Evolutionary conservation across 257 asterid genomes (phyloP).

Genomic region (Coffea eugenioides): DNA sequence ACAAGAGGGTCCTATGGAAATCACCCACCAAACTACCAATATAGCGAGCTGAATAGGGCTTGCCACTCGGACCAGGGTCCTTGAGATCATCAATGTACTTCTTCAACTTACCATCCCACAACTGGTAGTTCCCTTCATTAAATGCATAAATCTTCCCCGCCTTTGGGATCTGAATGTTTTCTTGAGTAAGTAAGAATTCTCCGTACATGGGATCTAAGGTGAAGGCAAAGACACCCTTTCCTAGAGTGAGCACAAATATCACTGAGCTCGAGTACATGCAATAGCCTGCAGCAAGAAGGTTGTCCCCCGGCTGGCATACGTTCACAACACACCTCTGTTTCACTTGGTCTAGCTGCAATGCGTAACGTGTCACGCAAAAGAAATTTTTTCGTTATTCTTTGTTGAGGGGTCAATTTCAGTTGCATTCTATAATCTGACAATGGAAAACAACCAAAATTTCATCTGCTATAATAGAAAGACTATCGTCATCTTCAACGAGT

Average conservation of each 20-base stretch:
- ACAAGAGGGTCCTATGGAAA: constrained; percentile 71
- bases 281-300: constrained; percentile 91
- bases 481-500: no score
- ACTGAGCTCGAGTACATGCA: constrained; percentile 96
- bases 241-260: constrained; percentile 70
- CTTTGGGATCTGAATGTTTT: constrained; percentile 71
- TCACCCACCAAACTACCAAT: constrained; percentile 96
- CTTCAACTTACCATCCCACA: constrained; percentile 87
- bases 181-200: constrained; percentile 83
- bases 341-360: constrained; percentile 55
- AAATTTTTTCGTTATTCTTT: neutral
- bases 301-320: constrained; percentile 89
- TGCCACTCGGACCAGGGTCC: constrained; percentile 92
- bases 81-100: constrained; percentile 82
- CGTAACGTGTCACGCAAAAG: neutral
- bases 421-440: neutral
- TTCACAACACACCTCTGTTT: constrained; percentile 65
- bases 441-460: neutral
- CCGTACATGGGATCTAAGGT: constrained; percentile 87
- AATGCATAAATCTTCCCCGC: constrained; percentile 79
- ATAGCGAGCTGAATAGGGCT: constrained; percentile 87
- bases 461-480: neutral
- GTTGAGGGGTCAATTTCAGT: neutral
- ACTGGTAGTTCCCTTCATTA: constrained; percentile 87
- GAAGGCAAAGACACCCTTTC: constrained; percentile 79